These are phyloP conservation scores for Takashimella koratensis DNA, from an alignment of 1,284 basidiomycete species.

Conservation along the genomic window DNA sequence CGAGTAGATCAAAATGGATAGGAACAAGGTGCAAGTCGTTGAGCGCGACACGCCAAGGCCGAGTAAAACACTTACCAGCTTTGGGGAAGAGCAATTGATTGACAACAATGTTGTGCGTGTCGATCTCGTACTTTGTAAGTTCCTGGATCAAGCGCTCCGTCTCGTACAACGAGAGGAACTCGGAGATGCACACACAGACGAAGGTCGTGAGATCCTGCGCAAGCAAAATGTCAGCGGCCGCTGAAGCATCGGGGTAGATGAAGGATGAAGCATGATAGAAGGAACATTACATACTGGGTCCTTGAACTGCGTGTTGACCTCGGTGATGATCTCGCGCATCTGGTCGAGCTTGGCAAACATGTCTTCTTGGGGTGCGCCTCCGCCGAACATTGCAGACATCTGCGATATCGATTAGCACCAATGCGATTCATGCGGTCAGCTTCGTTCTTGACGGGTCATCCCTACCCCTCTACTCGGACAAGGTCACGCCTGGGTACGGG, in stretches of 20 bases:
- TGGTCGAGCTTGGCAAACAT: conserved; percentile 98
- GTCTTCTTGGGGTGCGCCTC: conserved; percentile 79
- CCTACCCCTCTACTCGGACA: too few species aligned
- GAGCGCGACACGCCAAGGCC: neutral
- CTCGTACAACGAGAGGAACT: conserved; percentile 97
- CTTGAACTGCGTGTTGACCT: conserved; percentile 99
- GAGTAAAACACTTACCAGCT: conserved; percentile 57
- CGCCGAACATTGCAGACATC: conserved; percentile 93
- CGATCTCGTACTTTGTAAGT: conserved; percentile 92
- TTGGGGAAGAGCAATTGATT: conserved; percentile 96
- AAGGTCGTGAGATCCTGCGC: conserved; percentile 92
- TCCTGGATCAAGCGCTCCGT: conserved; percentile 97
- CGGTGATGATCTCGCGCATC: conserved; percentile 95
- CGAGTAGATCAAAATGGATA: neutral
- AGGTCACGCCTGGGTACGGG: too few species aligned
- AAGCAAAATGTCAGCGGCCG: too few species aligned
- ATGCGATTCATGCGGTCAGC: too few species aligned
- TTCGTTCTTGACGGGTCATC: too few species aligned
- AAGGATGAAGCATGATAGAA: neutral
- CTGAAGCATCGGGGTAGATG: too few species aligned
- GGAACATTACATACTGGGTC: conserved; percentile 67
- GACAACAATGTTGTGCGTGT: conserved; percentile 97
- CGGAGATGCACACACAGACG: conserved; percentile 97
- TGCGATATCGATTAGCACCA: conserved; percentile 39
- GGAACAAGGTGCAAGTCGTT: neutral